Evolutionary conservation across 1,139 yeast genomes (phyloP).

Genomic region (Geotrichum restrictum): DNA sequence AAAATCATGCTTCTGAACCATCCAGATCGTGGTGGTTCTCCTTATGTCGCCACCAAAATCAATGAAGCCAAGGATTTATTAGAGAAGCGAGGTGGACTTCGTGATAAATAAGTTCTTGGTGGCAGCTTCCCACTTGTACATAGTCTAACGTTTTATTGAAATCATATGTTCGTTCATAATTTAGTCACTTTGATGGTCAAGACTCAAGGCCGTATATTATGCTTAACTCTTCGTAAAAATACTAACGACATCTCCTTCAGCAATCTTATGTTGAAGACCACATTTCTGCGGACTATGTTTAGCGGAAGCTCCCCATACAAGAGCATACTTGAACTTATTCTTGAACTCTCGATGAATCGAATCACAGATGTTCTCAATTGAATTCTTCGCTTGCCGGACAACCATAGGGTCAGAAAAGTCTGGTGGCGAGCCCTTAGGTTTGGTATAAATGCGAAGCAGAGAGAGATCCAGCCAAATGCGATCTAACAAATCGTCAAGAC

Average conservation of each 20-base stretch:
- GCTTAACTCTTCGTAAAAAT: conserved; percentile 60
- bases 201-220: no score
- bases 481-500: conserved; percentile 80
- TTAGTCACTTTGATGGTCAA: no score
- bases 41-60: conserved; percentile 90
- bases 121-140: background rate
- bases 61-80: conserved; percentile 94
- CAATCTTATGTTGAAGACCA: conserved; percentile 75
- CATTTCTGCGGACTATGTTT: conserved; percentile 96
- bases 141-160: background rate
- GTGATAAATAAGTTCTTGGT: conserved; percentile 8
- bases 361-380: conserved; percentile 85
- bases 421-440: conserved; percentile 76
- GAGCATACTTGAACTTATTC: conserved; percentile 84
- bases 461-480: conserved; percentile 90
- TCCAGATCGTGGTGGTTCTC: conserved; percentile 97
- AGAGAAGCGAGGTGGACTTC: conserved; percentile 70
- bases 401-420: conserved; percentile 88
- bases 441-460: conserved; percentile 77
- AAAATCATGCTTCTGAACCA: conserved; percentile 90
- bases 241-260: conserved; percentile 93
- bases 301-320: conserved; percentile 95
- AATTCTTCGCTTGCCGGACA: conserved; percentile 66
- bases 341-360: conserved; percentile 90
- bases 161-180: background rate